phyloP scores from a whole-genome alignment of 768 basidiomycete genomes.

The Lentinula detonsa region DNA sequence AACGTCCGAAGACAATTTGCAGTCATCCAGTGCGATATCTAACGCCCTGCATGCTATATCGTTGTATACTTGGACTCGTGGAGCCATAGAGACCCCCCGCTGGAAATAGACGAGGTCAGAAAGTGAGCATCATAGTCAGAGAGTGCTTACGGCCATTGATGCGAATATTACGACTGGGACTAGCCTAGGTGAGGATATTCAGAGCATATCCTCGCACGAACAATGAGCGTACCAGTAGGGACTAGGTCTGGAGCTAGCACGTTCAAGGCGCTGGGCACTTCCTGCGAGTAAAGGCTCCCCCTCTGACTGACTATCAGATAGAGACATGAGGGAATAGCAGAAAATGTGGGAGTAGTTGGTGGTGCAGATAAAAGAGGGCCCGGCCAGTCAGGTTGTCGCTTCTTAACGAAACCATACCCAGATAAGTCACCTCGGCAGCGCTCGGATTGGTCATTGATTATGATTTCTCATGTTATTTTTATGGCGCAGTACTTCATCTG shows the following conservation, averaged over 20 bases:
- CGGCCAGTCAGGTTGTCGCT: background rate
- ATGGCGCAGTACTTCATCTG: background rate
- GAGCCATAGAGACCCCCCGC: slow-evolving; percentile 78
- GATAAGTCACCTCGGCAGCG: background rate
- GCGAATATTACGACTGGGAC: slow-evolving; percentile 64
- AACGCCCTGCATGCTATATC: slow-evolving; percentile 65
- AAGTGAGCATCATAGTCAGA: background rate
- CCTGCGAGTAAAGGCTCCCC: slow-evolving; percentile 3
- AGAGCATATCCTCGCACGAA: background rate
- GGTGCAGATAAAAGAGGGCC: background rate
- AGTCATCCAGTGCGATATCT: slow-evolving; percentile 11
- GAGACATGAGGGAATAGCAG: background rate
- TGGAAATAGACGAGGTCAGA: slow-evolving; percentile 17
- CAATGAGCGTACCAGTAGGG: slow-evolving; percentile 36
- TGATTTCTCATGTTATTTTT: background rate
- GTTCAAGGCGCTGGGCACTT: background rate
- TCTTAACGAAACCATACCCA: background rate
- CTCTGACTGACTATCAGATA: background rate
- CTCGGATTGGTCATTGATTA: background rate
- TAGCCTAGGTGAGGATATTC: slow-evolving; percentile 38
- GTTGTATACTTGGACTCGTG: slow-evolving; percentile 76
- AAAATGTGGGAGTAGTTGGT: background rate
- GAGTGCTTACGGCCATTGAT: slow-evolving; percentile 54
- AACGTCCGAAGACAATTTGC: slow-evolving; percentile 16
- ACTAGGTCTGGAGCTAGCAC: slow-evolving; percentile 27